phyloP scores from a whole-genome alignment of 192 early-diverging fungal genomes.

The Coemansia pectinata region DNA sequence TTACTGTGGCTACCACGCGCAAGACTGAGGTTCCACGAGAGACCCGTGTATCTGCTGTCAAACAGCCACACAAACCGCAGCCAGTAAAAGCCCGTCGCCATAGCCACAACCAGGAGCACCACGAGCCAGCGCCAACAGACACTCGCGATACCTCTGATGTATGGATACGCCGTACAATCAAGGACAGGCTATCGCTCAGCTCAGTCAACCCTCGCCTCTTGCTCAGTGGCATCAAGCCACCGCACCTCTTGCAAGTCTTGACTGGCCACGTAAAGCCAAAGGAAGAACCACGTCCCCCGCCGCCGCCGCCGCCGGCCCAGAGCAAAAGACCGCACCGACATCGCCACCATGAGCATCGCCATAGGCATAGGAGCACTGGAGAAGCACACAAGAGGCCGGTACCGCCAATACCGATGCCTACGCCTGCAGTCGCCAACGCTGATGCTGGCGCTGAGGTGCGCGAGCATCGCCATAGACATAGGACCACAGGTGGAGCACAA shows the following conservation, averaged over 20 bases:
- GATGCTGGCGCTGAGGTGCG: not conserved
- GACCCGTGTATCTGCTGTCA: not conserved
- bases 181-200: conserved; percentile 11
- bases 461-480: conserved; percentile 6
- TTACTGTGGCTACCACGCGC: not conserved
- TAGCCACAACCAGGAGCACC: conserved; percentile 5
- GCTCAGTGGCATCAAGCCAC: conserved; percentile 12
- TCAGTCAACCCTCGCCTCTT: conserved; percentile 10
- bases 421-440: not conserved
- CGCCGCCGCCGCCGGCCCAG: not conserved
- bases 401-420: conserved; percentile 17
- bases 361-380: not conserved
- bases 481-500: not conserved
- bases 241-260: conserved; percentile 19
- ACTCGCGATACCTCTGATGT: conserved; percentile 15
- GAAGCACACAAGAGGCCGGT: not conserved
- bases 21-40: not conserved
- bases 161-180: conserved; percentile 11
- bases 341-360: conserved; percentile 4
- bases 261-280: conserved; percentile 1
- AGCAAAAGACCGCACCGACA: not conserved
- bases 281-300: not conserved
- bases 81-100: not conserved
- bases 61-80: not conserved
- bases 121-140: not conserved